These are phyloP conservation scores for Leishmania guyanensis DNA, from an alignment of 208 protist genomes.

Conservation along the genomic window DNA sequence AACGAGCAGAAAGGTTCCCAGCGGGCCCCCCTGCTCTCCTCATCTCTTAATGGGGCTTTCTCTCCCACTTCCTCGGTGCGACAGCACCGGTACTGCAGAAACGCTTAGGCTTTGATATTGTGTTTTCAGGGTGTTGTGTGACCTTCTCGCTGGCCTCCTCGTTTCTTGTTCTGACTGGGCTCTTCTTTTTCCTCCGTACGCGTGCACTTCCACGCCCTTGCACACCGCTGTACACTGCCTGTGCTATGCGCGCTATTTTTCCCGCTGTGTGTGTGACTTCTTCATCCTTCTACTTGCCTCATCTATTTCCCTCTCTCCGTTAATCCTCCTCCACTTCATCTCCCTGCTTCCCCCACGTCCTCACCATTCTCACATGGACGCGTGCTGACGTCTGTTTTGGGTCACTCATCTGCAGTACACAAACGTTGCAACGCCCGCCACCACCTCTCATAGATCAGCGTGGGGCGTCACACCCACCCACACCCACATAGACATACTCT, in stretches of 20 bases:
- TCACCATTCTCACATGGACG: not conserved
- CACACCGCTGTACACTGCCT: not conserved
- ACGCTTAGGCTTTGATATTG: not conserved
- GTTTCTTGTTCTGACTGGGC: not conserved
- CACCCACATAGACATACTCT: not conserved
- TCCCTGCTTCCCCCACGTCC: not conserved
- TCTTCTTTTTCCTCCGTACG: not conserved
- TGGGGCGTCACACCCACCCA: not conserved
- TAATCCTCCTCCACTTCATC: not conserved
- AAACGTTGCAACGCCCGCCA: not conserved
- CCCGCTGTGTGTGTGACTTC: not conserved
- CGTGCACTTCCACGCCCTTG: not conserved
- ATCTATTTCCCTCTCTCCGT: not conserved
- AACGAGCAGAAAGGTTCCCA: not conserved
- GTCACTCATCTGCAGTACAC: not conserved
- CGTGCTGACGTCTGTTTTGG: not conserved
- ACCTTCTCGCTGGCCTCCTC: not conserved
- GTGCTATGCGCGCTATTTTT: not conserved
- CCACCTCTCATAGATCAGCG: not conserved
- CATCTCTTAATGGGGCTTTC: not conserved
- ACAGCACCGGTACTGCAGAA: not conserved
- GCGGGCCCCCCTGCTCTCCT: not conserved
- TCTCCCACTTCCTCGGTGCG: not conserved
- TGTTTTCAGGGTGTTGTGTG: not conserved
- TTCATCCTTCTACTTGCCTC: not conserved